These are phyloP conservation scores for Penicillium glabrum DNA, from an alignment of 2,329 filamentous ascomycete genomes.

Conservation along the genomic window DNA sequence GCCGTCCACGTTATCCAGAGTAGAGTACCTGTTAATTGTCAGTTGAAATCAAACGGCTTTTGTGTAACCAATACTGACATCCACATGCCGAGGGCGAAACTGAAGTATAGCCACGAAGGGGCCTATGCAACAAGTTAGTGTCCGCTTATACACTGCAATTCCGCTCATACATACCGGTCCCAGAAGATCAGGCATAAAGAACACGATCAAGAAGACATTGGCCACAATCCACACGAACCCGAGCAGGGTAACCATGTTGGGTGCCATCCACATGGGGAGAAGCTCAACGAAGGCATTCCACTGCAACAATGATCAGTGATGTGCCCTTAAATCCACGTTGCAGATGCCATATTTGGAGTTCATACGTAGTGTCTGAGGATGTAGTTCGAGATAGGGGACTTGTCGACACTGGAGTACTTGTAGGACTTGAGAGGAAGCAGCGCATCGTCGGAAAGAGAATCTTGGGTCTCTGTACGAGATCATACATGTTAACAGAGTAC, in stretches of 20 bases:
- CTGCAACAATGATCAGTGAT: slow-evolving; percentile 48
- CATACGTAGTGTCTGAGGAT: slow-evolving; percentile 93
- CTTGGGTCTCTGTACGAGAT: slow-evolving; percentile 38
- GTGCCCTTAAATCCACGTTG: not conserved
- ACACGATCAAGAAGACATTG: slow-evolving; percentile 73
- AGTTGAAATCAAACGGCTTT: slow-evolving; percentile 8
- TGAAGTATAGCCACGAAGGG: slow-evolving; percentile 90
- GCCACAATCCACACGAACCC: slow-evolving; percentile 92
- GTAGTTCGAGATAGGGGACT: slow-evolving; percentile 89
- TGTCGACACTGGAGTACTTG: slow-evolving; percentile 97
- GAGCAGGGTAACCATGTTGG: slow-evolving; percentile 94
- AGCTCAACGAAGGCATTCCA: slow-evolving; percentile 96
- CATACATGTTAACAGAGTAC: not conserved
- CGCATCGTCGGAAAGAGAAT: slow-evolving; percentile 80
- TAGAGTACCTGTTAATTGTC: slow-evolving; percentile 64
- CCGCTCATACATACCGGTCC: slow-evolving; percentile 64
- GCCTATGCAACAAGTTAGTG: slow-evolving; percentile 52
- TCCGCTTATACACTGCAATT: not conserved
- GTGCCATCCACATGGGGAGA: slow-evolving; percentile 91
- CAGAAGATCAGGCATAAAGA: slow-evolving; percentile 85
- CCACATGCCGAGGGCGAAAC: slow-evolving; percentile 93
- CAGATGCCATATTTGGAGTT: not conserved
- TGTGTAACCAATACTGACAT: slow-evolving; percentile 58
- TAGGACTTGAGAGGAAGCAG: slow-evolving; percentile 89
- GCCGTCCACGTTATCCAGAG: slow-evolving; percentile 98